phyloP scores from a whole-genome alignment of 169 alveolate genomes.

The Eimeria praecox region DNA sequence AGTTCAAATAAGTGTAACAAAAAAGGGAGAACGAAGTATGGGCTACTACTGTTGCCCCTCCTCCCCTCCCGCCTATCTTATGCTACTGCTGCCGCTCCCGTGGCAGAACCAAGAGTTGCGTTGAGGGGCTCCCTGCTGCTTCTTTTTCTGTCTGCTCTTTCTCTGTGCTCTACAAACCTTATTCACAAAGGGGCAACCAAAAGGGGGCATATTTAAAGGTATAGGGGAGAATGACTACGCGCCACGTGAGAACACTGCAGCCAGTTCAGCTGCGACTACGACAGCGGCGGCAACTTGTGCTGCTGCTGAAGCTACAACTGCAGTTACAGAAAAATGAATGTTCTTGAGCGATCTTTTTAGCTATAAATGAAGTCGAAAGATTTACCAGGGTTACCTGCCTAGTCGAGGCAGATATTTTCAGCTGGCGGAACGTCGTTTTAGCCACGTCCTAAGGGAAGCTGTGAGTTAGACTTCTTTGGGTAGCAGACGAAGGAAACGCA shows the following conservation, averaged over 20 bases:
- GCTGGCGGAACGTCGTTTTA: not conserved
- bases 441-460: not conserved
- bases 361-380: not conserved
- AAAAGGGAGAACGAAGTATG: not conserved
- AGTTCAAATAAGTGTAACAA: slow-evolving; percentile 50
- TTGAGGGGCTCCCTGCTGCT: slow-evolving; percentile 35
- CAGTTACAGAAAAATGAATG: not conserved
- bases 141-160: slow-evolving; percentile 25
- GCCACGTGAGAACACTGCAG: not conserved
- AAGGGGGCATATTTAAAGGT: not conserved
- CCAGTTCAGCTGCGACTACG: slow-evolving; percentile 12
- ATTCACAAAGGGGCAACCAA: not conserved
- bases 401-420: not conserved
- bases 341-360: not conserved
- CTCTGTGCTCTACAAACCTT: not conserved
- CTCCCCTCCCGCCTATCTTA: slow-evolving; percentile 61
- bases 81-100: slow-evolving; percentile 60
- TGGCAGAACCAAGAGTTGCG: slow-evolving; percentile 44
- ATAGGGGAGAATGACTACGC: not conserved
- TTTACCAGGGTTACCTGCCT: not conserved
- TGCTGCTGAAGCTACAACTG: slow-evolving; percentile 16
- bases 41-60: slow-evolving; percentile 49
- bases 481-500: too few relatives aligned
- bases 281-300: slow-evolving; percentile 35
- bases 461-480: not conserved